Base-by-base conservation (phyloP, 2,329 filamentous ascomycete genomes). In the Knoxdaviesia proteae region DNA sequence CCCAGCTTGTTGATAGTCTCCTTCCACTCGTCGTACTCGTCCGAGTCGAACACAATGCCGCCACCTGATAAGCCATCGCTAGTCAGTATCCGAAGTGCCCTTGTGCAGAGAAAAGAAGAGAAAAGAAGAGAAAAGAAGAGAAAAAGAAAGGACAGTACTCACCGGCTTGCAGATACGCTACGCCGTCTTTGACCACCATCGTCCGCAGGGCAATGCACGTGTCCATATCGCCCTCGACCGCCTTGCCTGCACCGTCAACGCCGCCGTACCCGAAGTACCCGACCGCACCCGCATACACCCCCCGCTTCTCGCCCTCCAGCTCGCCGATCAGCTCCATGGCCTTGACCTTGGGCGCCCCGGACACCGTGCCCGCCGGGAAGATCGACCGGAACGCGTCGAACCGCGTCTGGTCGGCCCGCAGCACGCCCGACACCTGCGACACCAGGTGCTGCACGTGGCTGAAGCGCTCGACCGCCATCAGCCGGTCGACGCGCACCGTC, bases 301-400 rank as follows among this genome's bases (percentile, higher is more conserved):
- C 88, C 43, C 90, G 71, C 68, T 94, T 94, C 69, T 98, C 90
- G 49, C 72, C 67, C 62, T 98, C 90, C 39, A 96, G 64, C 63
- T 96, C 88, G 39, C 83, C 86, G 53, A 98, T 98, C 47, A 98
- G 67, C 62, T 94, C 83, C 90, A 98, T 98, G 3, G 90, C 90
- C 48, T 79, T 76, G 44, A 98, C 86, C 63, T 98, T 98, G 45
- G 90, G 90, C 4, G 90, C 88, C 5, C 90, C 90, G 11, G 82
- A 90, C 32, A 96, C 88, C 0, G 90, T 98, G 44, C 90, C 90
- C 5, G 90, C 90, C 0, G 90, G 90, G 65, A 98, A 98, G 53
- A 98, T 94, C 49, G 82, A 87, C 36, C 88, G 74, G 64, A 98
- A 93, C 7, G 90, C 90, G 56, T 96, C 88, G 61, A 94, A 98